Evolutionary conservation across 2,329 filamentous ascomycete genomes (phyloP).

Genomic region (Verticillium alfalfae): DNA sequence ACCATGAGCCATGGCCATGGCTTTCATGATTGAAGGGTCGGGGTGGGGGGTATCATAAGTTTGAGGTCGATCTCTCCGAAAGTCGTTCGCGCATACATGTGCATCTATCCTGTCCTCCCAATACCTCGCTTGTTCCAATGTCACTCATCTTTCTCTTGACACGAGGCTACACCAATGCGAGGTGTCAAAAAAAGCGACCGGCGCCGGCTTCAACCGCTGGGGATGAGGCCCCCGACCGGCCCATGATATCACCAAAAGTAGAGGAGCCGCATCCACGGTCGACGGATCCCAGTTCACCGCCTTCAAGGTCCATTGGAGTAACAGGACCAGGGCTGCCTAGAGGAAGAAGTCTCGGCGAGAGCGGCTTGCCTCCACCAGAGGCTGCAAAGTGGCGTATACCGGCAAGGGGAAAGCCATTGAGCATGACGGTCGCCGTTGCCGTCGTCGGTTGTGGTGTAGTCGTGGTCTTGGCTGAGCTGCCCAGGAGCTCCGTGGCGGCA

Average conservation of each 20-base stretch:
- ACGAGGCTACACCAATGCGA: neutral
- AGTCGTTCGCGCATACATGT: neutral
- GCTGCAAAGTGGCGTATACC: slow-evolving; percentile 29
- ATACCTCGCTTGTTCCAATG: neutral
- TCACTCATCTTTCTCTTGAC: neutral
- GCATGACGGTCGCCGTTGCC: slow-evolving; percentile 20
- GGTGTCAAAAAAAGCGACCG: slow-evolving; percentile 16
- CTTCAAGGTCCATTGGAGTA: slow-evolving; percentile 53
- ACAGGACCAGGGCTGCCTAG: slow-evolving; percentile 55
- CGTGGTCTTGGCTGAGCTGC: slow-evolving; percentile 17
- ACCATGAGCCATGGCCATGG: neutral
- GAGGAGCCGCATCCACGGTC: slow-evolving; percentile 17
- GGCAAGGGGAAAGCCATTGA: slow-evolving; percentile 27
- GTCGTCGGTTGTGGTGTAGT: slow-evolving; percentile 17
- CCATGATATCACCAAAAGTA: slow-evolving; percentile 18
- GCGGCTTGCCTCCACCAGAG: slow-evolving; percentile 38
- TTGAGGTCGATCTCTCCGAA: neutral
- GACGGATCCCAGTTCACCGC: slow-evolving; percentile 30
- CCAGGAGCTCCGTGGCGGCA: slow-evolving; percentile 29
- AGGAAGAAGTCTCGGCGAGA: slow-evolving; percentile 43
- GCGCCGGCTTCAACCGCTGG: slow-evolving; percentile 24
- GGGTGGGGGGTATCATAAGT: slow-evolving; percentile 11
- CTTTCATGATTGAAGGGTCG: neutral
- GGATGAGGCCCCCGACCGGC: slow-evolving; percentile 23
- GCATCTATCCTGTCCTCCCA: neutral